Evolutionary conservation across 169 alveolate species (phyloP).

Genomic region (Babesia bigemina): DNA sequence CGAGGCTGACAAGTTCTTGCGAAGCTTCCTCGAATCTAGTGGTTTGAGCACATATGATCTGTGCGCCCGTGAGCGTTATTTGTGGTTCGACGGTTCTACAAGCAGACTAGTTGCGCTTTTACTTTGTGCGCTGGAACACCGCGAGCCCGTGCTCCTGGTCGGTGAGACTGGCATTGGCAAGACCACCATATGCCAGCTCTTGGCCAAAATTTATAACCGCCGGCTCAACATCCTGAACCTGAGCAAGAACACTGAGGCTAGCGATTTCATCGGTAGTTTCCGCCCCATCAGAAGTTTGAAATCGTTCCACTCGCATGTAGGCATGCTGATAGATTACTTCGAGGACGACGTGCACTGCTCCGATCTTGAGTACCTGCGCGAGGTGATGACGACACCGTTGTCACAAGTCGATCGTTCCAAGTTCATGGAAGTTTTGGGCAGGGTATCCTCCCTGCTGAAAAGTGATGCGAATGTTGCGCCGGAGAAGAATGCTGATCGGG

Average conservation of each 20-base stretch:
- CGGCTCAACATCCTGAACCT: slow-evolving; percentile 88
- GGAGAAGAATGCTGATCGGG: background rate
- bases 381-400: background rate
- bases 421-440: slow-evolving; percentile 3
- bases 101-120: slow-evolving; percentile 87
- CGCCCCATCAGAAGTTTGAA: slow-evolving; percentile 83
- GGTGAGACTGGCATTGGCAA: slow-evolving; percentile 99
- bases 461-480: background rate
- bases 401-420: slow-evolving; percentile 3
- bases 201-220: slow-evolving; percentile 80
- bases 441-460: background rate
- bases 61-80: slow-evolving; percentile 42
- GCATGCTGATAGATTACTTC: slow-evolving; percentile 50
- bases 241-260: slow-evolving; percentile 96
- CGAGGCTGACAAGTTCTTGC: slow-evolving; percentile 63
- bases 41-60: slow-evolving; percentile 49
- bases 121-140: slow-evolving; percentile 87
- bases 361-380: slow-evolving; percentile 21
- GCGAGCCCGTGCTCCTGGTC: slow-evolving; percentile 97
- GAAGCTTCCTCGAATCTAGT: slow-evolving; percentile 42
- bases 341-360: slow-evolving; percentile 26
- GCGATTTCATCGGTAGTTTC: slow-evolving; percentile 94
- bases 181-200: slow-evolving; percentile 91
- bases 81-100: slow-evolving; percentile 72
- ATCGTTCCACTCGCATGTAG: slow-evolving; percentile 44